Evolutionary conservation across 805 yeast species (phyloP), one percentile per base, ranked within the genome.

Genomic region (Citeromyces nyonsensis): DNA sequence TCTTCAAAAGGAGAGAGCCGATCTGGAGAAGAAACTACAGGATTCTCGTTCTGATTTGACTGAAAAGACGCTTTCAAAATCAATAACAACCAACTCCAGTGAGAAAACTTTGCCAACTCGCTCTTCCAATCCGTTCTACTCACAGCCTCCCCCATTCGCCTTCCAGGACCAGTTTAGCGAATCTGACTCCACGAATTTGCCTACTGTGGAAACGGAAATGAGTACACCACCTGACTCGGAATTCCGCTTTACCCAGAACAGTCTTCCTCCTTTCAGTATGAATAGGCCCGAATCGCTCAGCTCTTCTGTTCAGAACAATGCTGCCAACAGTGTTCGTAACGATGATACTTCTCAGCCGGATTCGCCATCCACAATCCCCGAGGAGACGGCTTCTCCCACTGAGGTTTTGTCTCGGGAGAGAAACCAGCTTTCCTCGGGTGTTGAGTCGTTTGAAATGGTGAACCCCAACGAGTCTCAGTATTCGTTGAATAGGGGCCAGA

Each of bases 221-320:
- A 18, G 22, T 7, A 18, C 22, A 18, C 22, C 22, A 7, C 22
- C 22, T 7, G 22, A 18, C 7, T 5, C 22, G 22, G 22, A 18
- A 7, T 18, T 18, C 22, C 22, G 22, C 22, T 18, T 18, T 18
- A 5, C 22, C 5, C 22, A 18, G 22, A 18, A 18, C 7, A 5
- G 7, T 5, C 22, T 18, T 18, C 22, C 22, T 18, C 22, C 22
- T 5, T 18, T 18, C 22, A 18, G 6, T 7, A 18, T 18, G 22
- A 18, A 18, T 7, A 5, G 22, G 5, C 22, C 22, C 22, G 80
- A 76, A 36, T 81, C 94, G 0, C 69, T 80, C 26, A 81, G 95
- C 0, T 84, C 95, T 0, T 81, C 94, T 29, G 93, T 85, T 24
- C 88, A 80, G 44, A 86, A 86, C 55, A 85, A 88, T 50, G 84